Conservation (phyloP, 495 filamentous ascomycete genomes). For the Aspergillus funiculosus region DNA sequence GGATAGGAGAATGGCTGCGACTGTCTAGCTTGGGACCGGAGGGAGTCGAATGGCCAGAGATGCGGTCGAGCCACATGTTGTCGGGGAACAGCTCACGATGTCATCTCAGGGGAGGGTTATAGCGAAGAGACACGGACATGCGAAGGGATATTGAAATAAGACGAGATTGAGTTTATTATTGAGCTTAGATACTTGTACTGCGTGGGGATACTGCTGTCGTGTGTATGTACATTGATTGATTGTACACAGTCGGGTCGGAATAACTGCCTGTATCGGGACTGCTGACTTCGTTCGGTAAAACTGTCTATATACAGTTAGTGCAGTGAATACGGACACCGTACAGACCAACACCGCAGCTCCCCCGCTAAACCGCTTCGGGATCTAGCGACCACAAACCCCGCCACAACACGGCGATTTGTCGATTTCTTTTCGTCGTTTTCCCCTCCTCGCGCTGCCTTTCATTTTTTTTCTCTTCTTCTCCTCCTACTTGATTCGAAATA, state of each 20-base stretch:
- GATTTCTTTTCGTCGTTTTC: conserved; percentile 23
- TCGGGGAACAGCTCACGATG: conserved; percentile 6
- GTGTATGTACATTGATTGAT: no score
- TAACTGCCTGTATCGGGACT: conserved; percentile 1
- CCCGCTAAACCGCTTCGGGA: conserved; percentile 28
- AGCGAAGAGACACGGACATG: neutral
- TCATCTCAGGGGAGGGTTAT: conserved; percentile 5
- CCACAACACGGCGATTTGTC: conserved; percentile 36
- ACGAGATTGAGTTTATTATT: no score
- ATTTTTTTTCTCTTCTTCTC: conserved; percentile 19
- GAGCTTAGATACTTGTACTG: no score
- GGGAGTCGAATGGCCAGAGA: conserved; percentile 65
- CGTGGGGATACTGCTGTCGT: no score
- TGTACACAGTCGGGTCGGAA: neutral
- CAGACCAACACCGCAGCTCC: conserved; percentile 5
- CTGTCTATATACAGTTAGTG: conserved; percentile 1
- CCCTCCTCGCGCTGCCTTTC: conserved; percentile 16
- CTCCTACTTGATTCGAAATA: conserved; percentile 9
- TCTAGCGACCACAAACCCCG: conserved; percentile 34
- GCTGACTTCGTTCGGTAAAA: neutral
- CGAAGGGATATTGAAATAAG: no score
- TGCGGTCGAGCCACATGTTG: conserved; percentile 83
- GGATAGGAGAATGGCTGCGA: conserved; percentile 65
- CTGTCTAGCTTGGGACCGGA: conserved; percentile 55
- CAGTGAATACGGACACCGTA: conserved; percentile 9